phyloP scores from a whole-genome alignment of 352 stramenopile species.

The Pythium vanterpoolii region DNA sequence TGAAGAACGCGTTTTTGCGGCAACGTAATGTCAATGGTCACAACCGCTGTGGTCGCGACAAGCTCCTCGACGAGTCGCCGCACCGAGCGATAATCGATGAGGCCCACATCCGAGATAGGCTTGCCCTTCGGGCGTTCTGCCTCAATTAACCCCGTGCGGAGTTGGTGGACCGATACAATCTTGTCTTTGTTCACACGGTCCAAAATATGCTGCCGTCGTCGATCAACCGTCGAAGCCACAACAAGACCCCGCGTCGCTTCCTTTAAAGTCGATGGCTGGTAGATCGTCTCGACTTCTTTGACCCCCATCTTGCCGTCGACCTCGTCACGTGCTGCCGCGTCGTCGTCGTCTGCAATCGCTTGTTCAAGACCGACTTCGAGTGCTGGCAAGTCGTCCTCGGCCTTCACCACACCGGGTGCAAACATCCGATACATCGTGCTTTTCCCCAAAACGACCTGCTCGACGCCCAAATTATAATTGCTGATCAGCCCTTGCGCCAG shows the following conservation, averaged over 20 bases:
- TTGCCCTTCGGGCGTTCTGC: conserved; percentile 34
- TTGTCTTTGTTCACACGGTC: conserved; percentile 54
- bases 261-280: conserved; percentile 58
- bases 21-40: conserved; percentile 64
- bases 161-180: conserved; percentile 66
- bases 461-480: conserved; percentile 76
- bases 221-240: conserved; percentile 50
- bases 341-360: neutral
- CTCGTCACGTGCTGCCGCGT: neutral
- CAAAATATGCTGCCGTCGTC: conserved; percentile 51
- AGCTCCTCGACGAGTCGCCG: conserved; percentile 65
- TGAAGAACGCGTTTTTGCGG: conserved; percentile 66
- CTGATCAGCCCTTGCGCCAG: conserved; percentile 73
- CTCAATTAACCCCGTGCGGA: conserved; percentile 50
- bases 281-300: conserved; percentile 3
- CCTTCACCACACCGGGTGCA: conserved; percentile 29
- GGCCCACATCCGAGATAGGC: conserved; percentile 19
- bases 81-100: conserved; percentile 69
- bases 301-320: neutral
- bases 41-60: conserved; percentile 38
- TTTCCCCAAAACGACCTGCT: conserved; percentile 74
- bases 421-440: conserved; percentile 87
- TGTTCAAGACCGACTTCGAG: conserved; percentile 8
- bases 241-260: conserved; percentile 47
- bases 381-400: conserved; percentile 1